Base-by-base conservation (phyloP, 495 filamentous ascomycete genomes). In the Hyphodiscus hymeniophilus region DNA sequence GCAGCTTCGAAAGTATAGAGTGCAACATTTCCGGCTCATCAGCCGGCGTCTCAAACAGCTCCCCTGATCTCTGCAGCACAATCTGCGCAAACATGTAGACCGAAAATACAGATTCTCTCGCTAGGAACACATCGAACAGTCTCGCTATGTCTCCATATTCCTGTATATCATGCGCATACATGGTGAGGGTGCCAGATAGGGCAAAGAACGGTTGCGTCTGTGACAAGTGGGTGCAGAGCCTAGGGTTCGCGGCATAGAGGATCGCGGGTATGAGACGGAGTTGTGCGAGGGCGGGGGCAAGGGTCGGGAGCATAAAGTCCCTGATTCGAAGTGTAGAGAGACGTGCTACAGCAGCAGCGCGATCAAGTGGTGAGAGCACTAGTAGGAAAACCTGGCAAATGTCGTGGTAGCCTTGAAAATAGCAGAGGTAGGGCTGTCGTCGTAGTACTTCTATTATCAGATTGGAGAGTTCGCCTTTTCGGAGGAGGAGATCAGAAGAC, bases 361-460 rank as follows among this genome's bases (percentile, higher is more conserved):
- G 63, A n/a, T 67, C 48, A 4, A 77, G 71, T 28, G 68, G 62
- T 16, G 81, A 84, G 2, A 97, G 70, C 6, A 94, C 87, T 13
- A 98, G 75, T 3, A 96, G 76, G 38, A 98, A 72, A n/a, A 98
- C 92, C 62, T 97, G 94, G 52, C 85, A 91, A 58, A 98, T 96
- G 66, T 98, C 92, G 61, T 98, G 92, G 65, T 94, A 98, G 51
- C 92, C 92, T 71, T 98, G 92, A 67, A 97, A 97, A 66, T 98
- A 98, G 66, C 79, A 85, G 11, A 98, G 81, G 69, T 84, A 81
- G 3, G 92, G 94, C 58, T 95, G 74, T 8, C 77, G 74, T 15
- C 92, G 77, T 20, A 96, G 74, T 16, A 89, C 76, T 51, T 81
- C 72, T 33, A 72, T 75, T 59, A 96, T 95, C 16, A 96, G 68